Evolutionary conservation across 495 filamentous ascomycete genomes (phyloP).

Genomic region (Peziza echinospora): DNA sequence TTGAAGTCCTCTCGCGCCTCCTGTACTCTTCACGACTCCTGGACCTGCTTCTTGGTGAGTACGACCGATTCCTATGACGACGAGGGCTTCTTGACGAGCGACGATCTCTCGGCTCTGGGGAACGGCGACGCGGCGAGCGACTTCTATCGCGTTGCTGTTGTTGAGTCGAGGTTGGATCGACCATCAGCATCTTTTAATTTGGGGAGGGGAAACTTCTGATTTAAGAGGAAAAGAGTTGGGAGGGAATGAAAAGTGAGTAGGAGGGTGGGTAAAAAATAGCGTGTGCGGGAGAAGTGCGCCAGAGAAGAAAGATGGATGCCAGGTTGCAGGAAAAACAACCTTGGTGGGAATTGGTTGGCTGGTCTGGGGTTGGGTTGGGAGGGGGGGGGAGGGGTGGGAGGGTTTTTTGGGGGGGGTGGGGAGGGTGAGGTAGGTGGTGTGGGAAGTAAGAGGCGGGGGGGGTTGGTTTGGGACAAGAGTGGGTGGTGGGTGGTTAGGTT

Average conservation of each 20-base stretch:
- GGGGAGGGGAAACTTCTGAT: slow-evolving; percentile 19
- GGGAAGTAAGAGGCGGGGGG: background rate
- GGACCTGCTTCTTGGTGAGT: slow-evolving; percentile 82
- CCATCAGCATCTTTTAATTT: slow-evolving; percentile 21
- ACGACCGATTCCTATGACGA: slow-evolving; percentile 48
- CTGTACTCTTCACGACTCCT: slow-evolving; percentile 77
- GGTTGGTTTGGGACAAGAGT: background rate
- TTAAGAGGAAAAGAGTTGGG: slow-evolving; percentile 13
- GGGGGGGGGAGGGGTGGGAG: slow-evolving; percentile 17
- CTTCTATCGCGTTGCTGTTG: slow-evolving; percentile 70
- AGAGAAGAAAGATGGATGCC: background rate
- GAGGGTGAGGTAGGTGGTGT: background rate
- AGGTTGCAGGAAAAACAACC: background rate
- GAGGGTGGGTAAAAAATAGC: slow-evolving; percentile 6
- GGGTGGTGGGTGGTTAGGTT: background rate
- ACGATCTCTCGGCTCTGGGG: slow-evolving; percentile 24
- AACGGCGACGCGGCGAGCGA: slow-evolving; percentile 75
- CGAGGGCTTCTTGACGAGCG: slow-evolving; percentile 40
- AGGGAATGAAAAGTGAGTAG: background rate
- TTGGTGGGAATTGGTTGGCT: slow-evolving; percentile 20
- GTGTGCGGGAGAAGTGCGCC: slow-evolving; percentile 1
- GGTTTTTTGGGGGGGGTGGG: slow-evolving; percentile 14
- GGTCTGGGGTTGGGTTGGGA: slow-evolving; percentile 11
- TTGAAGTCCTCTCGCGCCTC: slow-evolving; percentile 54
- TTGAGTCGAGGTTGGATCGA: slow-evolving; percentile 19